A percentile compares a stretch with the other conserved stretches of the same genome.
Conservation (phyloP, 108 stramenopile species). For the Discostella stelligeroides region DNA sequence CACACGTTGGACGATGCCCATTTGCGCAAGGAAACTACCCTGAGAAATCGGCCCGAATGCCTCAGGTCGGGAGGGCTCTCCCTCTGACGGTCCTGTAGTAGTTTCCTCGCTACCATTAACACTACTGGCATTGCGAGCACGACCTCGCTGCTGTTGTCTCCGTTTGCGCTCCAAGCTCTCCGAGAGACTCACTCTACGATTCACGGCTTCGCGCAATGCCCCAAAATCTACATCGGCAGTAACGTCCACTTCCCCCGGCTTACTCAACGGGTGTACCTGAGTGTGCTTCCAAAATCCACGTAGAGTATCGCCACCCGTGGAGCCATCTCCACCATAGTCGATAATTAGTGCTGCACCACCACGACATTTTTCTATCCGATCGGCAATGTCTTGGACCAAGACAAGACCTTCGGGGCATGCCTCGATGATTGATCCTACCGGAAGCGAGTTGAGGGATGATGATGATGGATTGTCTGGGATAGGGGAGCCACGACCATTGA, state of each 20-base stretch:
- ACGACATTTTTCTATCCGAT: constrained; percentile 58
- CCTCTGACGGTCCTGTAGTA: constrained; percentile 4
- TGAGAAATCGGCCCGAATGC: constrained; percentile 91
- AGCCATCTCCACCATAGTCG: constrained; percentile 95
- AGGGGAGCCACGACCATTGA: constrained; percentile 45
- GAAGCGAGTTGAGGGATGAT: constrained; percentile 28
- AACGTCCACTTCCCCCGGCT: constrained; percentile 93
- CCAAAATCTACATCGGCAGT: constrained; percentile 99
- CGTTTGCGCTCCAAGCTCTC: constrained; percentile 40
- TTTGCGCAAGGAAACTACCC: constrained; percentile 88
- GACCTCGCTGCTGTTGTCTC: constrained; percentile 6
- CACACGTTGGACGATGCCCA: constrained; percentile 91
- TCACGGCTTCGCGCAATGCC: constrained; percentile 74
- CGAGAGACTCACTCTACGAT: constrained; percentile 33
- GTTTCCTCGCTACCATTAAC: background rate
- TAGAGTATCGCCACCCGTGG: constrained; percentile 74
- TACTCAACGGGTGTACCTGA: constrained; percentile 82
- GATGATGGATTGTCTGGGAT: constrained; percentile 34
- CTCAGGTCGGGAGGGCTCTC: constrained; percentile 22
- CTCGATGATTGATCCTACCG: constrained; percentile 85
- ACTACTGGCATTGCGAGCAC: background rate
- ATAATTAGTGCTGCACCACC: constrained; percentile 93
- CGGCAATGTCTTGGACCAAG: constrained; percentile 87
- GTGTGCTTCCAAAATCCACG: constrained; percentile 90
- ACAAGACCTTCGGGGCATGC: constrained; percentile 91